These are phyloP conservation scores for Dioscorea dumetorum DNA, from an alignment of 106 monocot species.

Conservation along the genomic window DNA sequence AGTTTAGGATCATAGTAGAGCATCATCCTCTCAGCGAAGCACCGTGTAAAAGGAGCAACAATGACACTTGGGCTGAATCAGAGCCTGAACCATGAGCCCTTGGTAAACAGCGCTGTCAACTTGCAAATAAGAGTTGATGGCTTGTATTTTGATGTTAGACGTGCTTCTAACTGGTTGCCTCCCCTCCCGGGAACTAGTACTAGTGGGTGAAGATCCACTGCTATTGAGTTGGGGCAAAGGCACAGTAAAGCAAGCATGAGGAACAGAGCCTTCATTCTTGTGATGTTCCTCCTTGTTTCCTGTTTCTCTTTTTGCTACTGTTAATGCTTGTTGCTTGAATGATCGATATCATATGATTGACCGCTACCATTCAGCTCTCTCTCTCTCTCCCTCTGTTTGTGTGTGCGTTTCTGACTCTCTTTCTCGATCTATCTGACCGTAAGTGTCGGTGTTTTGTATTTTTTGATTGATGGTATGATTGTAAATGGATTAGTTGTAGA, in stretches of 20 bases:
- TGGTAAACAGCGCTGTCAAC: conserved; percentile 10
- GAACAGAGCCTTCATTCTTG: background rate
- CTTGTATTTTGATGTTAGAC: conserved; percentile 51
- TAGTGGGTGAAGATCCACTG: conserved; percentile 42
- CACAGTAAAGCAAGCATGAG: background rate
- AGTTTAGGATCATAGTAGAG: conserved; percentile 33
- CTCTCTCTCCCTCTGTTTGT: no score
- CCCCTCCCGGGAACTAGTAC: conserved; percentile 73
- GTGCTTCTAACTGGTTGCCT: conserved; percentile 80
- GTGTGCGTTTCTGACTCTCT: no score
- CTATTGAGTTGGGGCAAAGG: background rate
- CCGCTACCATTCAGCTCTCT: no score
- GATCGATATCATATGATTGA: no score
- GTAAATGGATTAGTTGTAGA: no score
- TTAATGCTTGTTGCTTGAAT: background rate
- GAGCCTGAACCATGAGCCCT: conserved; percentile 56
- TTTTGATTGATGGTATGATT: no score
- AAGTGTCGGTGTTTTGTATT: no score
- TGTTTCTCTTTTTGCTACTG: background rate
- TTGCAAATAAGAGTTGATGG: conserved; percentile 54
- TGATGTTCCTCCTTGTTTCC: background rate
- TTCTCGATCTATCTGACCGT: no score
- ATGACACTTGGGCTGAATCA: conserved; percentile 81
- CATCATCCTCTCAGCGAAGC: conserved; percentile 89
- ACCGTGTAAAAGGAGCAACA: conserved; percentile 49